Base-by-base conservation (phyloP, 108 stramenopile species). In the Cyclotella atomus region DNA sequence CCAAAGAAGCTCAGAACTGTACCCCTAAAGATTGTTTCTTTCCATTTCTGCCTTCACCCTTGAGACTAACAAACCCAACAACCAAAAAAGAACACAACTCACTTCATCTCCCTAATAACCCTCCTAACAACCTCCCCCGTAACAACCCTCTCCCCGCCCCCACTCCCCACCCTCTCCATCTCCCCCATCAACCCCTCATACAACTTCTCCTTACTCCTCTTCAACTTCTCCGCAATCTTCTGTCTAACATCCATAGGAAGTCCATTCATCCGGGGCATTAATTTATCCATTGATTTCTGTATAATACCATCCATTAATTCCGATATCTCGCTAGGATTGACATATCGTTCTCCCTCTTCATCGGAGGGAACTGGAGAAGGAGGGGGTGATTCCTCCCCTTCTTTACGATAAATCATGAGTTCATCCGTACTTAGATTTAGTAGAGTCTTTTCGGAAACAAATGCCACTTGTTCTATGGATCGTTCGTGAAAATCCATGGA, bases 171-270 rank as follows among this genome's bases (percentile, higher is more conserved):
- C 59, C 44, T 78, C 25, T 57, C 57, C 45, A 65, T 65, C 65
- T 79, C 77, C 38, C 69, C 50, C 70, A 79, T 67, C 46, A 79
- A 70, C 30, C 59, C 71, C 25, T 67, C 77, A 57, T 66, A 68
- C 57, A 79, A 59, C 8, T 8, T 55, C 24, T 79, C 77, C 70
- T 71, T 66, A 3, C 65, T 65, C 35, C 44, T 52, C 2, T 35
- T 21, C 17, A 79, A 63, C 36, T 63, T 50, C 50, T 61, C 70
- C 33, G 77, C 77, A 56, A 79, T 59, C 0, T 63, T 25, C 57
- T 35, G 36, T 46, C 70, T 68, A 19, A 59, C 38, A 33, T 68
- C 46, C 30, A 56, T 34, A 17, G 77, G 63, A 27, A 79, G 44
- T 15, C 28, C 15, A 2, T 33, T 67, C 59, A 79, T 59, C 28